Conservation (phyloP, 1,139 yeast genomes). For the Suhomyces chickasaworum region DNA sequence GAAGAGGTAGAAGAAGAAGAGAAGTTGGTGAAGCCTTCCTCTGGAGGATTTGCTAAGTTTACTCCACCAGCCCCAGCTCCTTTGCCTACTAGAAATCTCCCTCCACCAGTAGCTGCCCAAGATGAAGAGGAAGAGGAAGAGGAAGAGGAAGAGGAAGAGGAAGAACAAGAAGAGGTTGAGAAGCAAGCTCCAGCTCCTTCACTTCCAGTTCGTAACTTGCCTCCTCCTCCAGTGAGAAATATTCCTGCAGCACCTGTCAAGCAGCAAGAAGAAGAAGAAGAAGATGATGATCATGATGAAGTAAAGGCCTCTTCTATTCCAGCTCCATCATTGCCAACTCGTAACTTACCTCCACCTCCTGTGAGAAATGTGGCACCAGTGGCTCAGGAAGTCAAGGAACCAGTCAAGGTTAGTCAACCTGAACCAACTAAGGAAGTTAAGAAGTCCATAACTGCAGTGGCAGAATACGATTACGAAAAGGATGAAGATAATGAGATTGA, state of each 20-base stretch:
- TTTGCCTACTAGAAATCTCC: conserved; percentile 23
- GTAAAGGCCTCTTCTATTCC: conserved; percentile 10
- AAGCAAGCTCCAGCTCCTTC: conserved; percentile 19
- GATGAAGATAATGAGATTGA: conserved; percentile 77
- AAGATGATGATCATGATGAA: conserved; percentile 10
- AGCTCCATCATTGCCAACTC: conserved; percentile 28
- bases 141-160: conserved; percentile 21
- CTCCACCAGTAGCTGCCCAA: conserved; percentile 22
- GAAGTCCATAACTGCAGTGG: conserved; percentile 43
- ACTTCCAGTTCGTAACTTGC: conserved; percentile 28
- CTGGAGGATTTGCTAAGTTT: conserved; percentile 3
- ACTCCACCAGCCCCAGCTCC: conserved; percentile 19
- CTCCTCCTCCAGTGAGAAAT: conserved; percentile 19
- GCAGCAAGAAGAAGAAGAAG: conserved; percentile 16
- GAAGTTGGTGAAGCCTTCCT: conserved; percentile 17
- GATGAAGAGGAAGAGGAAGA: conserved; percentile 13
- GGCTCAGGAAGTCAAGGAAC: conserved; percentile 12
- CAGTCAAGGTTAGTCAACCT: conserved; percentile 7
- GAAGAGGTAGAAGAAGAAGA: conserved; percentile 4
- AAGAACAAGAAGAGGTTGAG: neutral
- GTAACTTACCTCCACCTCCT: conserved; percentile 24
- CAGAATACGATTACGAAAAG: conserved; percentile 53
- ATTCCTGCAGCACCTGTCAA: conserved; percentile 14
- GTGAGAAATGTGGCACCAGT: conserved; percentile 14
- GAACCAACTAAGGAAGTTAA: conserved; percentile 7